Evolutionary conservation across 2,329 filamentous ascomycete species (phyloP).

Genomic region (Corinectria fuckeliana): DNA sequence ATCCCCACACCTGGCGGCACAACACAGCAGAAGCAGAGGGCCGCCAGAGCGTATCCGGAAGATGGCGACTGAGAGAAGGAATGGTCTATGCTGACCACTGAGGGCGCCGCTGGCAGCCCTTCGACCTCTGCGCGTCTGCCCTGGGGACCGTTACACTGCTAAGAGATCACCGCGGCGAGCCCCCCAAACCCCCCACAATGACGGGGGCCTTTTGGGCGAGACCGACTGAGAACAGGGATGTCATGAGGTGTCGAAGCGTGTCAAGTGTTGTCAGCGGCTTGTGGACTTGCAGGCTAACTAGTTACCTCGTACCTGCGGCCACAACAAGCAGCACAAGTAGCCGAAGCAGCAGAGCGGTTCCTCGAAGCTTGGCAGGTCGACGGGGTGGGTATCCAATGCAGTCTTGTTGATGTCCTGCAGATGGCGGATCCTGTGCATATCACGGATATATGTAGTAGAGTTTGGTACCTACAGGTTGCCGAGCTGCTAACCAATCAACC

Average conservation of each 20-base stretch:
- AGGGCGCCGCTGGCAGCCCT: constrained; percentile 13
- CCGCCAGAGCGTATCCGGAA: neutral
- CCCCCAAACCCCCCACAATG: constrained; percentile 13
- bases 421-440: constrained; percentile 7
- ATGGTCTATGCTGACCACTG: constrained; percentile 7
- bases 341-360: constrained; percentile 7
- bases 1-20: constrained; percentile 13
- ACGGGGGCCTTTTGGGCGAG: constrained; percentile 3
- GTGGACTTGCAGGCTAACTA: too few species aligned
- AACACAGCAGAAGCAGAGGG: constrained; percentile 3
- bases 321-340: constrained; percentile 9
- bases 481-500: neutral
- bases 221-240: constrained; percentile 12
- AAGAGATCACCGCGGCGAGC: constrained; percentile 6
- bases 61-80: neutral
- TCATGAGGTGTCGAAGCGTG: constrained; percentile 4
- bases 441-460: neutral
- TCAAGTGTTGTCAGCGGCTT: too few species aligned
- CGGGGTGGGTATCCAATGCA: constrained; percentile 25
- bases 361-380: too few species aligned
- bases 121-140: neutral
- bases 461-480: constrained; percentile 1
- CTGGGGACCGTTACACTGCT: constrained; percentile 12
- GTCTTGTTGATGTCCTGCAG: constrained; percentile 33
- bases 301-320: constrained; percentile 3